Evolutionary conservation across 768 basidiomycete genomes (phyloP), one percentile per base, ranked within the genome.

Genomic region (Pulveroboletus ravenelii): DNA sequence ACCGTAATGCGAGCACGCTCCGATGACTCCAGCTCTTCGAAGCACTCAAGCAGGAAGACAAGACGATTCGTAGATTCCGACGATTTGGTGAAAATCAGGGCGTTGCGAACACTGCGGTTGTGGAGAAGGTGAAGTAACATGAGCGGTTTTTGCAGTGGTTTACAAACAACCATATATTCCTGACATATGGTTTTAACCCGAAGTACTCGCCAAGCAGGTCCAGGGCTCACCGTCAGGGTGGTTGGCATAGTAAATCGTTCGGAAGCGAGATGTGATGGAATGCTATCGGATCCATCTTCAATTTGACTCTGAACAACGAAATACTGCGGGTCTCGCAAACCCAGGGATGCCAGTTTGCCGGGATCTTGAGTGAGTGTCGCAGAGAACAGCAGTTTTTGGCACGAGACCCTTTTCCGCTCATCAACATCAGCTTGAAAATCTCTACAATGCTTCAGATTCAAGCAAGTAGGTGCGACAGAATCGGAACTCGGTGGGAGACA

Each of bases 321-420:
- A 69, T 96, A 99, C 61, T 88, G 85, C 2, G 94, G 89, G 48
- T 87, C 71, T 50, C 80, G 72, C 35, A 99, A 71, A 41, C 84
- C 79, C 34, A 99, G 74, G 0, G 90, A 82, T 7, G 87, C 85
- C 38, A 98, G 85, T 61, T 90, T 94, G n/a, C 87, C 85, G 0
- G 96, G 95, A 70, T 98, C 93, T 9, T 85, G 80, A 0, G 94
- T 96, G 29, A 98, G 78, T 0, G 96, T 99, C 0, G 96, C 96
- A 10, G 93, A 96, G 72, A 99, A 96, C 8, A 99, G 74, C 4
- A 99, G 76, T 63, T 97, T 98, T 65, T 97, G 95, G 59, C 94
- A 96, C 6, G 87, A 87, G 5, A 80, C 67, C 37, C 73, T 72
- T 59, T 72, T 81, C 41, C 60, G 65, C 62, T 89, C 89, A 45